Base-by-base conservation (phyloP, 78 protist species). In the Fonticula alba region DNA sequence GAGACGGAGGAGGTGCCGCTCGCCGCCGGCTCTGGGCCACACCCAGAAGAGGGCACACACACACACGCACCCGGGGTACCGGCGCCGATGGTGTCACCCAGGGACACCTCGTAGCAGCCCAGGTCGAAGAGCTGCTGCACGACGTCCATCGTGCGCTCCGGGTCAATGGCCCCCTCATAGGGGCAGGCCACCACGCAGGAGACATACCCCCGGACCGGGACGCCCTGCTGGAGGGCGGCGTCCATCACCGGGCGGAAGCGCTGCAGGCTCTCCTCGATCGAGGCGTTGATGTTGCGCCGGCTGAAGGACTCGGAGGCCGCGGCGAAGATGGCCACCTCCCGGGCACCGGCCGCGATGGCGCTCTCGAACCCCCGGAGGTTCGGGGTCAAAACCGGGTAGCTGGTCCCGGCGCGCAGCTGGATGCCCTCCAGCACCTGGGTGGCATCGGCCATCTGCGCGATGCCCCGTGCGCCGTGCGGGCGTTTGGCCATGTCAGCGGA, bases 51-150 rank as follows among this genome's bases (percentile, higher is more conserved):
- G 17, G 50, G 41, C 37, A 6, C 41, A 47, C 33, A 36, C 19
- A 19, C 46, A 47, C 17, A 49, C 53, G 4, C 60, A 60, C 87
- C 84, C 0, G 92, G 85, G 2, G 88, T 90, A 33, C 95, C 95
- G 14, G 74, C 73, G 10, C 95, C 95, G 29, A 90, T 90, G 11
- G 95, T 90, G 54, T 90, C 95, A 15, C 93, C 95, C 24, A 90
- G 78, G 3, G 84, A 77, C 5, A 90, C 66, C 64, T 90, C 95
- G 67, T 90, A 83, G 69, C 95, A 90, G 31, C 89, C 95, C 71
- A 69, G 74, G 11, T 78, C 82, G 49, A 36, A 54, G 31, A 90
- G 78, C 14, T 32, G 22, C 32, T 63, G 24, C 14, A 85, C 71
- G 0, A 90, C 87, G 11, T 46, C 57, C 1, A 69, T 88, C 11